Evolutionary conservation across 805 yeast genomes (phyloP).

Genomic region (Candida sakaeoensis): DNA sequence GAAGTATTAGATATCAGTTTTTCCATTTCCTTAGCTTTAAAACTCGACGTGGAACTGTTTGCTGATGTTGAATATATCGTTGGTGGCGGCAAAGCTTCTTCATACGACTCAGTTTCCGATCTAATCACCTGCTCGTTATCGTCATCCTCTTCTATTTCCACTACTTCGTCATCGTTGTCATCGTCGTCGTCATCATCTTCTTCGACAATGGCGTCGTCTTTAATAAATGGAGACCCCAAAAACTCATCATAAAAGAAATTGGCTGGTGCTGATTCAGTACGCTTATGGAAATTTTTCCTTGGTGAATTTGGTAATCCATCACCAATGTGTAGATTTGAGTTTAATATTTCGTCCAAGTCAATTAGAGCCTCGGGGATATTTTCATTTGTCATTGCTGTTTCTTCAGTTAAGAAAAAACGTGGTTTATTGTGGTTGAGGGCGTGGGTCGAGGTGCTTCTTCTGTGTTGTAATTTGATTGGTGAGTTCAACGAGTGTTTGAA

Average conservation of each 20-base stretch:
- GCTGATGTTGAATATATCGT: constrained; percentile 27
- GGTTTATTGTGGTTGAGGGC: constrained; percentile 5
- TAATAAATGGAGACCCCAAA: constrained; percentile 30
- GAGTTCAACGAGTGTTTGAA: constrained; percentile 21
- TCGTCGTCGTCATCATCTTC: constrained; percentile 9
- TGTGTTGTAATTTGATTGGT: constrained; percentile 22
- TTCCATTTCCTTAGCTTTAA: constrained; percentile 23
- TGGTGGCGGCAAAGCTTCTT: constrained; percentile 21
- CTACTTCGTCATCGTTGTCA: constrained; percentile 10
- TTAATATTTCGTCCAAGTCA: constrained; percentile 36
- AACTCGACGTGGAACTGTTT: constrained; percentile 32
- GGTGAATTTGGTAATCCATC: constrained; percentile 8
- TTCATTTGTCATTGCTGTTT: constrained; percentile 4
- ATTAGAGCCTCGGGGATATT: constrained; percentile 36
- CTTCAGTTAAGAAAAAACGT: constrained; percentile 11
- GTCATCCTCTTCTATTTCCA: not conserved
- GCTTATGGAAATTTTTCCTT: constrained; percentile 11
- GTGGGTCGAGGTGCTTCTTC: constrained; percentile 1
- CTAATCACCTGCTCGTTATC: constrained; percentile 9
- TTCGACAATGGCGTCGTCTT: constrained; percentile 12
- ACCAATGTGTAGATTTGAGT: constrained; percentile 29
- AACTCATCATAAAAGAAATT: constrained; percentile 22
- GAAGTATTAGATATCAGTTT: constrained; percentile 30
- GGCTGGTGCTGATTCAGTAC: constrained; percentile 20
- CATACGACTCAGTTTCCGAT: not conserved